These are phyloP conservation scores for Cyclotella sp. DNA, from an alignment of 108 stramenopile genomes.

Conservation along the genomic window DNA sequence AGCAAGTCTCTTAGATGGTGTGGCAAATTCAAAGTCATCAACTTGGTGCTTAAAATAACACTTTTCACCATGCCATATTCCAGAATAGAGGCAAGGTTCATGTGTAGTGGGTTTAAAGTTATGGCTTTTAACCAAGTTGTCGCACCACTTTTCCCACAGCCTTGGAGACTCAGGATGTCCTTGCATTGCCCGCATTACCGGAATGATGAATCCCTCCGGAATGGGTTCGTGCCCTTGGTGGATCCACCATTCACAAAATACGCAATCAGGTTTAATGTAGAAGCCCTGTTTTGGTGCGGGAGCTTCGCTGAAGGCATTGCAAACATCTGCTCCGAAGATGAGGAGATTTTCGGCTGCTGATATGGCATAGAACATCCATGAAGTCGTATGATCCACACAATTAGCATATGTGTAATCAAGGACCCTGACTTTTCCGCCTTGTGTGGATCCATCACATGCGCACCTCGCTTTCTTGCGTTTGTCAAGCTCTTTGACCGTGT, in stretches of 20 bases:
- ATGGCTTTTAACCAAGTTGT: no score
- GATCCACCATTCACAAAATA: not conserved
- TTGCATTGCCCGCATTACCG: no score
- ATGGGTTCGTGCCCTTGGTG: no score
- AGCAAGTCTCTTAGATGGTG: not conserved
- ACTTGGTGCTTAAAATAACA: not conserved
- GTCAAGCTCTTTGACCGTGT: not conserved
- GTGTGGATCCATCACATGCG: slow-evolving; percentile 2
- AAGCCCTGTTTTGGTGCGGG: not conserved
- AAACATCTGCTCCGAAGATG: slow-evolving; percentile 1
- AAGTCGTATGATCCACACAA: slow-evolving; percentile 16
- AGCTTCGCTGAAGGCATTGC: not conserved
- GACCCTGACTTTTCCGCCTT: slow-evolving; percentile 3
- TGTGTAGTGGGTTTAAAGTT: no score
- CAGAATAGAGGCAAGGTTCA: no score
- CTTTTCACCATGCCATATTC: no score
- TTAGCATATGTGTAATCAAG: slow-evolving; percentile 24
- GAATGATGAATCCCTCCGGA: no score
- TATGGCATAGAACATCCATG: slow-evolving; percentile 1
- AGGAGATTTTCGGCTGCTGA: slow-evolving; percentile 3
- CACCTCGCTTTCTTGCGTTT: slow-evolving; percentile 3
- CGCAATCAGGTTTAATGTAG: not conserved
- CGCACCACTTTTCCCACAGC: no score
- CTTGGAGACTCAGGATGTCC: no score
- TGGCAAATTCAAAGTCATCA: not conserved